Percentiles rank a stretch among this genome's conserved stretches.
These are phyloP conservation scores for Suillus luteus DNA, from an alignment of 768 basidiomycete genomes.

Conservation along the genomic window DNA sequence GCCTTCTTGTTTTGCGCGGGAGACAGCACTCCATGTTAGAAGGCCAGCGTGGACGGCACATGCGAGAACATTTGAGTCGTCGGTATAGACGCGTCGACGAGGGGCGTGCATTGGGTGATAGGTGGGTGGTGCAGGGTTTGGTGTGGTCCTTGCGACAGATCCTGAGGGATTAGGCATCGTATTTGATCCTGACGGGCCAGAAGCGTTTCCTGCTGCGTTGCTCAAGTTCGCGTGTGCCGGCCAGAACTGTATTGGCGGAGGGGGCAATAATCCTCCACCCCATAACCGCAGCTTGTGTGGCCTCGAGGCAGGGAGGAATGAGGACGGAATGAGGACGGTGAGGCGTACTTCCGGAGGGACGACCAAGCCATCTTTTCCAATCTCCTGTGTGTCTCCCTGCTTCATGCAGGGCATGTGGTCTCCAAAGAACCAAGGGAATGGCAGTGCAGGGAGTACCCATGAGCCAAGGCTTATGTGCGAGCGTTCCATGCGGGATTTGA, in stretches of 20 bases:
- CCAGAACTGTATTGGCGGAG: constrained; percentile 36
- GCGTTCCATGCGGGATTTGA: constrained; percentile 32
- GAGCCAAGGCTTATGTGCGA: constrained; percentile 32
- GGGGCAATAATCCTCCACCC: constrained; percentile 61
- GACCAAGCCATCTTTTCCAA: constrained; percentile 17
- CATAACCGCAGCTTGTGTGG: constrained; percentile 62
- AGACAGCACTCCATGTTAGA: constrained; percentile 44
- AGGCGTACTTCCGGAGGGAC: constrained; percentile 37
- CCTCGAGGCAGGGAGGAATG: constrained; percentile 56
- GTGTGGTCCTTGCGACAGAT: neutral
- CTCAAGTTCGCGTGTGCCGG: constrained; percentile 16
- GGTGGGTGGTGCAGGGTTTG: constrained; percentile 18
- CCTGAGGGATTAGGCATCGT: constrained; percentile 15
- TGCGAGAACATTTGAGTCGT: constrained; percentile 72
- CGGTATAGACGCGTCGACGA: constrained; percentile 67
- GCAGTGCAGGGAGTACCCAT: constrained; percentile 33
- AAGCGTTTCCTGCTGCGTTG: neutral
- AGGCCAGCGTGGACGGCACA: constrained; percentile 69
- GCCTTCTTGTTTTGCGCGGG: constrained; percentile 39
- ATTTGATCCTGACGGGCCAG: constrained; percentile 22
- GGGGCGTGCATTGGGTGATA: constrained; percentile 29
- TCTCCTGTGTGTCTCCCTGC: constrained; percentile 25
- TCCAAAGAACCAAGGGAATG: constrained; percentile 38
- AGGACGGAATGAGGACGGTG: constrained; percentile 60
- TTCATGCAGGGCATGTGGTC: constrained; percentile 32